phyloP scores from a whole-genome alignment of 2,329 filamentous ascomycete genomes.

The Apiospora pterosperma region DNA sequence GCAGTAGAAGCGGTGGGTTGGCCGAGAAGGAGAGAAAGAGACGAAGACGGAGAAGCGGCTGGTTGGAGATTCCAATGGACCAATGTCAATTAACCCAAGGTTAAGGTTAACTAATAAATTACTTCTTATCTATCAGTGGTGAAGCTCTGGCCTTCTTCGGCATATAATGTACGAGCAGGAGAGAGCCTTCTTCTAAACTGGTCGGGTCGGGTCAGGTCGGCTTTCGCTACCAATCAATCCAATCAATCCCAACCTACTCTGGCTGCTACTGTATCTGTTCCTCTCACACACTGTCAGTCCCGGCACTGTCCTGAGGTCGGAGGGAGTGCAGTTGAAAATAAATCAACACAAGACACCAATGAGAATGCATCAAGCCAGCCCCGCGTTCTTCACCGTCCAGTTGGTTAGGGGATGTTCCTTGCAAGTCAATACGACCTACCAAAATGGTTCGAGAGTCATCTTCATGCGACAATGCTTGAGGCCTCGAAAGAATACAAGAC shows the following conservation, averaged over 20 bases:
- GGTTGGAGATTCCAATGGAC: too few species aligned
- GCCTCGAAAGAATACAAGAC: neutral
- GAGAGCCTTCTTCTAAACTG: neutral
- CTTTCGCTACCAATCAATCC: neutral
- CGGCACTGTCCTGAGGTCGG: neutral
- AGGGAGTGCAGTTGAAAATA: neutral
- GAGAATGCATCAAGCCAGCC: neutral
- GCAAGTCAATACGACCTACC: neutral
- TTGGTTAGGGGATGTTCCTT: constrained; percentile 1
- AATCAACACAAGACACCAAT: neutral
- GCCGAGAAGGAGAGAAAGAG: neutral
- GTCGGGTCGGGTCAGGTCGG: neutral
- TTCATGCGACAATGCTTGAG: neutral
- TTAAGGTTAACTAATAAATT: too few species aligned
- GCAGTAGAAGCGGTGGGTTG: neutral
- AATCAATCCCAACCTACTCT: neutral
- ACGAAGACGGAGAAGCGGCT: too few species aligned
- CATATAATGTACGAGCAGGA: too few species aligned
- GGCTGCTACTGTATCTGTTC: neutral
- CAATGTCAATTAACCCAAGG: too few species aligned
- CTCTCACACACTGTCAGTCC: neutral
- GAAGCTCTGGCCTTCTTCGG: neutral
- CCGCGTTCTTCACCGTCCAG: neutral
- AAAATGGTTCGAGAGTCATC: neutral
- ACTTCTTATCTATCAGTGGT: neutral